Percentiles rank a stretch among this genome's conserved stretches.
These are phyloP conservation scores for Nakaseomyces bracarensis DNA, from an alignment of 1,139 yeast species.

Conservation along the genomic window DNA sequence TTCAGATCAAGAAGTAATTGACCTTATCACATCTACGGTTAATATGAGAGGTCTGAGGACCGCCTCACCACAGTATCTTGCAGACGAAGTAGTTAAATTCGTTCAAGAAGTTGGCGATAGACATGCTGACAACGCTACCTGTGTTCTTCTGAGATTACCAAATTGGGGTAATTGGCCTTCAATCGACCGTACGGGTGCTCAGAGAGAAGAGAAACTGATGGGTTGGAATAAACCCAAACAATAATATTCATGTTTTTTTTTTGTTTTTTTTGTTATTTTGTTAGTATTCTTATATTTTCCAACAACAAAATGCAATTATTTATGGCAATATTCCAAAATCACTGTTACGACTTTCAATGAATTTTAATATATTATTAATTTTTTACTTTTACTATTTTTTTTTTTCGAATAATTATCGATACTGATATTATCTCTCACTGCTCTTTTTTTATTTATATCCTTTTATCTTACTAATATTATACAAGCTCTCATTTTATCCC, in stretches of 20 bases:
- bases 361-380: too few species aligned
- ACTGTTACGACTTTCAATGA: too few species aligned
- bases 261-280: too few species aligned
- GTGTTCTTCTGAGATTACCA: conserved; percentile 64
- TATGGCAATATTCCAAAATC: too few species aligned
- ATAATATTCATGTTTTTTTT: background rate
- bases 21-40: conserved; percentile 66
- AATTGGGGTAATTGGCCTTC: conserved; percentile 96
- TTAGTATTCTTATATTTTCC: background rate
- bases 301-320: too few species aligned
- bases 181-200: conserved; percentile 70
- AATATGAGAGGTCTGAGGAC: conserved; percentile 55
- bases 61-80: conserved; percentile 81
- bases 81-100: conserved; percentile 75
- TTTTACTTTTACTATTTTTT: too few species aligned
- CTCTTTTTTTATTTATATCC: too few species aligned
- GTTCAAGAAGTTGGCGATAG: conserved; percentile 77
- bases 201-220: conserved; percentile 65
- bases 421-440: too few species aligned
- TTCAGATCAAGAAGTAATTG: conserved; percentile 87
- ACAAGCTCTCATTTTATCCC: too few species aligned
- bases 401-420: too few species aligned
- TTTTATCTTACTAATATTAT: too few species aligned
- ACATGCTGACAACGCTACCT: conserved; percentile 82
- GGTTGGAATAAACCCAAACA: conserved; percentile 29